Base-by-base conservation (phyloP, 2,329 filamentous ascomycete genomes). In the Apiospora pterosperma region DNA sequence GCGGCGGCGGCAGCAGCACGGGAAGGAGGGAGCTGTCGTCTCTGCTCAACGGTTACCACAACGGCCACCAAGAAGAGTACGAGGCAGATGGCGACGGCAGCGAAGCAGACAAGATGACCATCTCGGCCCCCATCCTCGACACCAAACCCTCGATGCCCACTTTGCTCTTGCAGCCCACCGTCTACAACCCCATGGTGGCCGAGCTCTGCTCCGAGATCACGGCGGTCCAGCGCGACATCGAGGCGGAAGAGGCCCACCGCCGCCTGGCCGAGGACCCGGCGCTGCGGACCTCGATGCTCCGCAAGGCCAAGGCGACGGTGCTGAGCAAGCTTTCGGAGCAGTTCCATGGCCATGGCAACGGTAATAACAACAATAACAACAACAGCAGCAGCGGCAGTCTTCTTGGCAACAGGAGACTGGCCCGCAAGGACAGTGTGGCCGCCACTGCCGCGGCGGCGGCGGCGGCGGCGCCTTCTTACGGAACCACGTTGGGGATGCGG, bases 261-360 rank as follows among this genome's bases (percentile, higher is more conserved):
- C 79, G 82, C 55, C 78, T 88, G 28, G 87, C 86, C 23, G 83
- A 89, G 67, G 85, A 89, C 69, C 79, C 82, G 3, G 82, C 81
- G 10, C 82, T 84, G 63, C 82, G 87, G 64, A 79, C 79, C 5
- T 84, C 79, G 68, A 85, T 86, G 11, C 77, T 90, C 61, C 81
- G 82, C 70, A 83, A 84, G 65, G 88, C 87, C 38, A 87, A 85
- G 72, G 85, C 87, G 67, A 84, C 85, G 0, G 86, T 90, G 14
- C 76, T 90, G 63, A 81, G 79, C 66, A 88, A 88, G 69, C 80
- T 90, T 1, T 60, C 61, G 61, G 84, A 80, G 69, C 81, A 88
- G 72, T 88, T 82, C 63, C 66, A 62, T 69, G 60, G n/a, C 63
- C n/a, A 55, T 58, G 19, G 34, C 41, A 25, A 8, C 44, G 28